Conservation (phyloP, 805 yeast species). For the Kluyveromyces starmeri region DNA sequence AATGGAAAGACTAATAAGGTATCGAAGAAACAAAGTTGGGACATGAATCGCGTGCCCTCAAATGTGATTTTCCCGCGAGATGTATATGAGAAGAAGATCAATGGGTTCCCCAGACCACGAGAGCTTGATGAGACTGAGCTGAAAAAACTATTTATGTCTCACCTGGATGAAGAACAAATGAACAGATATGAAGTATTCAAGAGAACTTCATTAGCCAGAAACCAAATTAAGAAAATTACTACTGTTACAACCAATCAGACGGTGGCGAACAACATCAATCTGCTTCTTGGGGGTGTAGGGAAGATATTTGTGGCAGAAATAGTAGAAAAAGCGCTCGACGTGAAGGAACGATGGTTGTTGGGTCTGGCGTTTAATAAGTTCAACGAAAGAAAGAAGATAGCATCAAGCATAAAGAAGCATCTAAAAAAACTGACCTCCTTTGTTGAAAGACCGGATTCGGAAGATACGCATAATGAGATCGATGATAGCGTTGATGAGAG, state of each 20-base stretch:
- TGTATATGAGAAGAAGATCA: constrained; percentile 14
- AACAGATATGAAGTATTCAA: constrained; percentile 80
- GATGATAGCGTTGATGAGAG: constrained; percentile 20
- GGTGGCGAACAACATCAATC: constrained; percentile 69
- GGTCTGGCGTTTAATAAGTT: constrained; percentile 33
- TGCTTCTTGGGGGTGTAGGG: constrained; percentile 76
- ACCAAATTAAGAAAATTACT: constrained; percentile 73
- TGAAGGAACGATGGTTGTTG: constrained; percentile 47
- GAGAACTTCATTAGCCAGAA: constrained; percentile 63
- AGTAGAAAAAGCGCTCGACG: constrained; percentile 69
- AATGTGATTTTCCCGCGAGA: constrained; percentile 22
- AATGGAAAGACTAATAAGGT: constrained; percentile 2
- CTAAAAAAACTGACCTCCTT: constrained; percentile 29
- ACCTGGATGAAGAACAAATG: constrained; percentile 75
- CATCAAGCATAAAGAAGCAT: constrained; percentile 27
- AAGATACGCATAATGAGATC: constrained; percentile 7
- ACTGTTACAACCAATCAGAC: constrained; percentile 72
- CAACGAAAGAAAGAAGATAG: constrained; percentile 34
- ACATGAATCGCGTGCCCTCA: constrained; percentile 20
- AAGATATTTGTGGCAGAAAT: constrained; percentile 87
- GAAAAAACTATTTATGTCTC: constrained; percentile 54
- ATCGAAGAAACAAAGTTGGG: constrained; percentile 5
- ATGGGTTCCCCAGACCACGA: constrained; percentile 13
- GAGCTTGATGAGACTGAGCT: constrained; percentile 45
- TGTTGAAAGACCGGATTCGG: constrained; percentile 30